These are phyloP conservation scores for Saccharomyces hybrid DNA, from an alignment of 1,139 yeast genomes.

Conservation along the genomic window DNA sequence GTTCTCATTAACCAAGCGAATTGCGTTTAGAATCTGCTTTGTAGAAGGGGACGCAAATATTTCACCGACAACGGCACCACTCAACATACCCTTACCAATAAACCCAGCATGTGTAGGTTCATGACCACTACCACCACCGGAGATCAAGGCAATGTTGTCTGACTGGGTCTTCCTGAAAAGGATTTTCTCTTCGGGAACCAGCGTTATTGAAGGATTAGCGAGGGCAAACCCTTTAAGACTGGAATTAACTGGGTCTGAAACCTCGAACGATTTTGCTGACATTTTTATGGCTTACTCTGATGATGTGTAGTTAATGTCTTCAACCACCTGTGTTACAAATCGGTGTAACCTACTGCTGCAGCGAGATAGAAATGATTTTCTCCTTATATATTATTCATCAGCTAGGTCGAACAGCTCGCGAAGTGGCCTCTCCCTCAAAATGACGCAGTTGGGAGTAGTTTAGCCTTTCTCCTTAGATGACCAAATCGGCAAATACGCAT, in stretches of 20 bases:
- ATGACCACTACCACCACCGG: slow-evolving; percentile 96
- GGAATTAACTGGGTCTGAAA: slow-evolving; percentile 52
- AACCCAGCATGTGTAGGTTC: slow-evolving; percentile 92
- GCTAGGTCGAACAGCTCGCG: neutral
- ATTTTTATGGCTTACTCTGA: neutral
- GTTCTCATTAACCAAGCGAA: slow-evolving; percentile 40
- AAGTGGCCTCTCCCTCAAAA: neutral
- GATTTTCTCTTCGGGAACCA: slow-evolving; percentile 63
- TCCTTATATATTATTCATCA: neutral
- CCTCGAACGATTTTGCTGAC: slow-evolving; percentile 33
- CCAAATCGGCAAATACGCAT: neutral
- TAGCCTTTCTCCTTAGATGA: neutral
- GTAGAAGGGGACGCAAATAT: slow-evolving; percentile 91
- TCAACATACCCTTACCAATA: slow-evolving; percentile 74
- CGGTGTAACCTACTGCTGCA: neutral
- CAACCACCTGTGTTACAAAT: too few relatives aligned
- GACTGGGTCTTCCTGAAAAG: slow-evolving; percentile 40
- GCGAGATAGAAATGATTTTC: neutral
- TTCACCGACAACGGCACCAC: slow-evolving; percentile 84
- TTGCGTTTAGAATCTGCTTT: slow-evolving; percentile 68
- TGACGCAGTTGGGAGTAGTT: neutral
- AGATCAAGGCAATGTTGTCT: slow-evolving; percentile 57
- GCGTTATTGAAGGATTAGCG: slow-evolving; percentile 57
- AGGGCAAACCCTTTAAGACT: slow-evolving; percentile 61
- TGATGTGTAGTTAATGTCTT: too few relatives aligned